phyloP scores from a whole-genome alignment of 2,329 filamentous ascomycete species.

The Aureobasidium mangrovei region DNA sequence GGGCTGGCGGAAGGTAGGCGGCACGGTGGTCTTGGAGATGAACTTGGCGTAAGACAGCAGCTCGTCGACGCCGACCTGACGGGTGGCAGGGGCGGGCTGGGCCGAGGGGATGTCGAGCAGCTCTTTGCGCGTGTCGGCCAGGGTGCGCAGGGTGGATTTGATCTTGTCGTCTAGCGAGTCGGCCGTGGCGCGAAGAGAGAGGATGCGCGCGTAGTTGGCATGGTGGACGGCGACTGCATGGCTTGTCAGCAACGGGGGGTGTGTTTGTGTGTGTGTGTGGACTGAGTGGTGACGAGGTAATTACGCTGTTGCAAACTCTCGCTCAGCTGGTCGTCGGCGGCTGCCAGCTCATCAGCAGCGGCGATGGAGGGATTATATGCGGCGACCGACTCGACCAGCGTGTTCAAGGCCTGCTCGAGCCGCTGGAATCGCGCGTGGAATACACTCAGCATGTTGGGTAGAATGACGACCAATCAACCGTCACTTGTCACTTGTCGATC shows the following conservation, averaged over 20 bases:
- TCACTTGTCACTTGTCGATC: neutral
- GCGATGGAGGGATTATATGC: conserved; percentile 68
- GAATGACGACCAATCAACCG: conserved; percentile 7
- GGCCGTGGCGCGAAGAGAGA: conserved; percentile 58
- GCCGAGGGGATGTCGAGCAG: conserved; percentile 50
- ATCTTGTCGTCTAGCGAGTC: conserved; percentile 62
- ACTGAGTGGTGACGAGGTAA: neutral
- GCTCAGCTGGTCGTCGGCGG: conserved; percentile 60
- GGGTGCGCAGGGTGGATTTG: conserved; percentile 57
- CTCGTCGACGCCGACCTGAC: conserved; percentile 57
- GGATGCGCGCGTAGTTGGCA: conserved; percentile 60
- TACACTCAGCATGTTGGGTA: conserved; percentile 31
- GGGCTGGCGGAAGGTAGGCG: conserved; percentile 43
- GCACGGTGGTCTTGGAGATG: conserved; percentile 72
- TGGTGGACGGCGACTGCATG: conserved; percentile 59
- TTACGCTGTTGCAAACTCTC: conserved; percentile 57
- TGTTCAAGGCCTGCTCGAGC: conserved; percentile 47
- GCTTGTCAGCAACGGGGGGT: neutral
- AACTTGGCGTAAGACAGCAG: conserved; percentile 69
- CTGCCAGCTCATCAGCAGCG: conserved; percentile 59
- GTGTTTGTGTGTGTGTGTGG: neutral
- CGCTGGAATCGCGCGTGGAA: conserved; percentile 38
- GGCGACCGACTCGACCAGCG: conserved; percentile 68
- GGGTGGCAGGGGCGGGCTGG: conserved; percentile 31
- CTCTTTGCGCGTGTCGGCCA: conserved; percentile 65